These are phyloP conservation scores for Pseudogymnoascus sp. DNA, from an alignment of 2,329 filamentous ascomycete species.

Conservation along the genomic window DNA sequence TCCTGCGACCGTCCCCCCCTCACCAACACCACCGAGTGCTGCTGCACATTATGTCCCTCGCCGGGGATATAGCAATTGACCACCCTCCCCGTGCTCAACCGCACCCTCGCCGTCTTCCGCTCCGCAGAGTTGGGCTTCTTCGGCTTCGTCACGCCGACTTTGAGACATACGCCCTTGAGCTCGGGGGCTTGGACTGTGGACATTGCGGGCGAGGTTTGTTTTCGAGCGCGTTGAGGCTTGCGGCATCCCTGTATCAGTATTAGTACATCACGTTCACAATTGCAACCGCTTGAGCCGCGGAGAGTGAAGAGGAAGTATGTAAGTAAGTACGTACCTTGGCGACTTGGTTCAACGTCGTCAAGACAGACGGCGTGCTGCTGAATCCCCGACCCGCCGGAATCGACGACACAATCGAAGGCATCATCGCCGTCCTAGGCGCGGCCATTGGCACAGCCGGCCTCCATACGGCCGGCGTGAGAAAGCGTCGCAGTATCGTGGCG, in stretches of 20 bases:
- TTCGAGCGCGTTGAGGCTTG: slow-evolving; percentile 69
- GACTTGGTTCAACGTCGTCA: slow-evolving; percentile 28
- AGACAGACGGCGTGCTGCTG: slow-evolving; percentile 24
- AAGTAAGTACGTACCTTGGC: slow-evolving; percentile 18
- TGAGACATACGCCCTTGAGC: slow-evolving; percentile 92
- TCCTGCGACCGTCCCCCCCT: slow-evolving; percentile 88
- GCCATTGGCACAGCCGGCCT: slow-evolving; percentile 13
- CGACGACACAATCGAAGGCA: background rate
- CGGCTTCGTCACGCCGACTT: slow-evolving; percentile 86
- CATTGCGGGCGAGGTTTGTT: slow-evolving; percentile 81
- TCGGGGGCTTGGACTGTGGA: slow-evolving; percentile 61
- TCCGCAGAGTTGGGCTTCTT: slow-evolving; percentile 99
- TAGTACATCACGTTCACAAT: background rate
- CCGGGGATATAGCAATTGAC: slow-evolving; percentile 93
- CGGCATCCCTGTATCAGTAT: slow-evolving; percentile 54
- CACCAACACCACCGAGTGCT: slow-evolving; percentile 97
- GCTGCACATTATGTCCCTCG: slow-evolving; percentile 97
- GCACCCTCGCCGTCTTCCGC: slow-evolving; percentile 87
- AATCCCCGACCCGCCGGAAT: slow-evolving; percentile 20
- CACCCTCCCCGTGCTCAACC: slow-evolving; percentile 77
- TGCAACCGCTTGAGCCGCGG: background rate
- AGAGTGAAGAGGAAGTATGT: background rate
- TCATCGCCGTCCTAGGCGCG: background rate
- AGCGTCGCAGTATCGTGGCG: slow-evolving; percentile 18
- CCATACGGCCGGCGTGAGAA: slow-evolving; percentile 22